Evolutionary conservation across 164 flowering plant genomes (phyloP).

Genomic region (Tinospora cordifolia): DNA sequence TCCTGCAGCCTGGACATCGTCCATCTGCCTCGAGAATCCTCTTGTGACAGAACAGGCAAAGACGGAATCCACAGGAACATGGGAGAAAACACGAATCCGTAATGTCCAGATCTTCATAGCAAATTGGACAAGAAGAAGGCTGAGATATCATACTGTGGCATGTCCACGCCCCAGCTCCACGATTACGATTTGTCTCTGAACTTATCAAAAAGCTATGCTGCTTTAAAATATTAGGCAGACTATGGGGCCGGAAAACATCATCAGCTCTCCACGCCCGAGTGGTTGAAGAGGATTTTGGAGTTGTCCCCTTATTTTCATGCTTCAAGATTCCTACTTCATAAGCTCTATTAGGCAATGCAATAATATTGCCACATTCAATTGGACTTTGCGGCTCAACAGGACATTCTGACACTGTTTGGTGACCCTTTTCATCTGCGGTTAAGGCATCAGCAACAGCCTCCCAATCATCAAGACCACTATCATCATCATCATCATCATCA

Average conservation of each 20-base stretch:
- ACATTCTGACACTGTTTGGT: slow-evolving; percentile 19
- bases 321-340: slow-evolving; percentile 3
- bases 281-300: not conserved
- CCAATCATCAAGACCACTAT: slow-evolving; percentile 44
- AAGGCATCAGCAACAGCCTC: slow-evolving; percentile 65
- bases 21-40: slow-evolving; percentile 80
- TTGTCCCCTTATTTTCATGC: slow-evolving; percentile 18
- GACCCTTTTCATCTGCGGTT: slow-evolving; percentile 40
- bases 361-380: slow-evolving; percentile 5
- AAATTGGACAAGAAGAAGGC: slow-evolving; percentile 83
- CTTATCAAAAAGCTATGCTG: slow-evolving; percentile 49
- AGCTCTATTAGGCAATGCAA: slow-evolving; percentile 7
- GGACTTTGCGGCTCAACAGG: slow-evolving; percentile 9
- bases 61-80: slow-evolving; percentile 79
- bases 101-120: slow-evolving; percentile 72
- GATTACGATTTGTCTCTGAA: slow-evolving; percentile 29
- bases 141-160: slow-evolving; percentile 20
- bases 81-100: slow-evolving; percentile 84
- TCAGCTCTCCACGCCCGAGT: slow-evolving; percentile 77
- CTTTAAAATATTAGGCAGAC: slow-evolving; percentile 69
- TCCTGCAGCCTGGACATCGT: slow-evolving; percentile 93
- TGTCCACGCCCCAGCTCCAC: slow-evolving; percentile 36
- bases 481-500: slow-evolving; percentile 43
- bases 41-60: slow-evolving; percentile 93
- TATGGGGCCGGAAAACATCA: slow-evolving; percentile 72